Conservation (phyloP, 306 rosid genomes). For the Trifolium pratense region DNA sequence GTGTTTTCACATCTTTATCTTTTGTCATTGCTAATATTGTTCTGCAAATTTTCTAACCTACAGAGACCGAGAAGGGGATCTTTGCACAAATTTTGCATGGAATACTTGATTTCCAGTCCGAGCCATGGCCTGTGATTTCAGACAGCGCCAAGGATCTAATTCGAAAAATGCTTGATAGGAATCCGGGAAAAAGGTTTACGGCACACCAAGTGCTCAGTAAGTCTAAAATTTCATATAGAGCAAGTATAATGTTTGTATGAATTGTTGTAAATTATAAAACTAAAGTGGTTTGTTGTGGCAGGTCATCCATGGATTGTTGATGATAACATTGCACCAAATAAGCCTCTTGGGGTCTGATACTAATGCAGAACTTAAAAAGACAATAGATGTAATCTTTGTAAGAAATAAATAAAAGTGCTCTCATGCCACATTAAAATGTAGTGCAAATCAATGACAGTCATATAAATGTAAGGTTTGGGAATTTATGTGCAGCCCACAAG, state of each 20-base stretch:
- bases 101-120: constrained; percentile 56
- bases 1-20: constrained; percentile 15
- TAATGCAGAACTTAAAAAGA: too few relatives aligned
- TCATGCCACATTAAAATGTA: too few relatives aligned
- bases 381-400: too few relatives aligned
- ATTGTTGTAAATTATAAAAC: not conserved
- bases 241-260: not conserved
- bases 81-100: constrained; percentile 55
- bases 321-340: constrained; percentile 63
- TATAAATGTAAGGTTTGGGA: too few relatives aligned
- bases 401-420: too few relatives aligned
- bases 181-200: constrained; percentile 53
- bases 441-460: too few relatives aligned
- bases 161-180: constrained; percentile 60
- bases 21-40: constrained; percentile 36
- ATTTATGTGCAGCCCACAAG: too few relatives aligned
- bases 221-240: constrained; percentile 26
- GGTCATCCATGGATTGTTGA: constrained; percentile 69
- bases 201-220: constrained; percentile 58
- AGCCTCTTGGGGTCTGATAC: not conserved
- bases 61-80: constrained; percentile 63
- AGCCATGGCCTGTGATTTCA: constrained; percentile 69
- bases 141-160: constrained; percentile 65
- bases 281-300: constrained; percentile 44
- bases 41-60: constrained; percentile 20